Evolutionary conservation across 2,329 filamentous ascomycete genomes (phyloP).

Genomic region (Calonectria pauciramosa): DNA sequence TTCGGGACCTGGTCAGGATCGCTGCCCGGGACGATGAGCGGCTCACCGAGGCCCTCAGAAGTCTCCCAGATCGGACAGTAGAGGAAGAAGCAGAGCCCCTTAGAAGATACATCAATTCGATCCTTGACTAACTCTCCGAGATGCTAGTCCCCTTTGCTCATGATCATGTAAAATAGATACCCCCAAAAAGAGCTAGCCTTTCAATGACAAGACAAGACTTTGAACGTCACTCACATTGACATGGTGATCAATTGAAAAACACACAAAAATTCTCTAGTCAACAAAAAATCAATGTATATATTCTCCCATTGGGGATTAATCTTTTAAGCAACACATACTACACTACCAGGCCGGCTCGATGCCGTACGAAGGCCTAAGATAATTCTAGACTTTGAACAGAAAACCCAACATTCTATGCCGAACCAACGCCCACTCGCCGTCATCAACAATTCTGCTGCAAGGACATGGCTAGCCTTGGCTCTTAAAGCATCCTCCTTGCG

Average conservation of each 20-base stretch:
- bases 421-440: slow-evolving; percentile 46
- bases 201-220: not conserved
- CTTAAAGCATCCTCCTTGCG: slow-evolving; percentile 53
- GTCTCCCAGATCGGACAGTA: slow-evolving; percentile 62
- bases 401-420: slow-evolving; percentile 47
- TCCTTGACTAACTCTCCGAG: slow-evolving; percentile 47
- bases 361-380: slow-evolving; percentile 26
- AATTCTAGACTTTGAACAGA: slow-evolving; percentile 40
- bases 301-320: slow-evolving; percentile 35
- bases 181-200: slow-evolving; percentile 13
- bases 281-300: slow-evolving; percentile 28
- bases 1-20: slow-evolving; percentile 56
- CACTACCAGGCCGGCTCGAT: slow-evolving; percentile 32
- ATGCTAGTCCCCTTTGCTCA: not conserved
- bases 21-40: slow-evolving; percentile 56
- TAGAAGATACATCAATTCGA: slow-evolving; percentile 58
- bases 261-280: not conserved
- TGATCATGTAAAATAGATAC: slow-evolving; percentile 29
- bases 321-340: slow-evolving; percentile 36
- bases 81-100: slow-evolving; percentile 65
- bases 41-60: slow-evolving; percentile 55
- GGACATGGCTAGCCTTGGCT: slow-evolving; percentile 2
- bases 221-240: not conserved
- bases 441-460: slow-evolving; percentile 23
- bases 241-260: too few species aligned